Conservation (phyloP, 441 rosid species). For the Eruca vesicaria region DNA sequence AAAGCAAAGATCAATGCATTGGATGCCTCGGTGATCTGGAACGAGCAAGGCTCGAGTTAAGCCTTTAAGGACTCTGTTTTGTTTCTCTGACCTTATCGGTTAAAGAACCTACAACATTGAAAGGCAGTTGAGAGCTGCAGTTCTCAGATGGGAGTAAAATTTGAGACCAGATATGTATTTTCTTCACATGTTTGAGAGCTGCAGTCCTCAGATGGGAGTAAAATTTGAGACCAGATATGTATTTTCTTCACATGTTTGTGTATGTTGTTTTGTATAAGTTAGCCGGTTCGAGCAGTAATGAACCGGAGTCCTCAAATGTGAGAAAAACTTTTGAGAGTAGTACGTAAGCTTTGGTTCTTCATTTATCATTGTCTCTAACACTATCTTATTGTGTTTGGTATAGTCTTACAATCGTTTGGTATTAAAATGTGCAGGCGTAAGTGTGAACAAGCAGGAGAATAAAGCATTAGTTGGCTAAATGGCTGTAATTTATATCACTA, state of each 20-base stretch:
- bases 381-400: too few species aligned
- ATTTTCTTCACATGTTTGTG: too few species aligned
- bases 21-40: conserved; percentile 60
- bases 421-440: background rate
- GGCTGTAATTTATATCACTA: background rate
- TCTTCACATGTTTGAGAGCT: too few species aligned
- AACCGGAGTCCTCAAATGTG: background rate
- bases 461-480: background rate
- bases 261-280: too few species aligned
- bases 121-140: too few species aligned
- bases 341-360: background rate
- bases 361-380: background rate
- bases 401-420: background rate
- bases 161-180: too few species aligned
- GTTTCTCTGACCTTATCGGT: too few species aligned
- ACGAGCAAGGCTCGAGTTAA: conserved; percentile 37
- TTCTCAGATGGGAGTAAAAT: too few species aligned
- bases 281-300: background rate
- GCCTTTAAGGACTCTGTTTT: conserved; percentile 80
- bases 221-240: too few species aligned
- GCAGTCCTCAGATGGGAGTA: too few species aligned
- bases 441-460: background rate
- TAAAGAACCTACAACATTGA: too few species aligned
- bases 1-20: conserved; percentile 46
- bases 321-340: background rate